These are phyloP conservation scores for Solanum sitiens DNA, from an alignment of 257 asterid genomes.

Conservation along the genomic window DNA sequence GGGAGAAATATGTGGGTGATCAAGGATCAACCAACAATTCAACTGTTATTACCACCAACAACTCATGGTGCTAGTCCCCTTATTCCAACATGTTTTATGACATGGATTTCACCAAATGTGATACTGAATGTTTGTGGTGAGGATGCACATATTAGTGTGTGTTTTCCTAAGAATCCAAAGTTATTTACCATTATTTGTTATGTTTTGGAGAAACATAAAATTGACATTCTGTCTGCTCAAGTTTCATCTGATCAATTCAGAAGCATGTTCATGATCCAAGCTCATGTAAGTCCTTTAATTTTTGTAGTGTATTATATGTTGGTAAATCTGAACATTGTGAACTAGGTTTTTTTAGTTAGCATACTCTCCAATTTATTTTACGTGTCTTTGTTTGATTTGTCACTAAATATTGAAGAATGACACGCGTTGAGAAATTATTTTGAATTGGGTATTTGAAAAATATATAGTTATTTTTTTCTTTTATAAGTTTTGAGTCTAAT, in stretches of 20 bases:
- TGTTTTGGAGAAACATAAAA: slow-evolving; percentile 25
- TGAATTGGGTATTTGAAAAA: neutral
- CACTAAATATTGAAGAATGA: neutral
- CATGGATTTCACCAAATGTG: slow-evolving; percentile 28
- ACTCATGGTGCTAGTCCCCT: neutral
- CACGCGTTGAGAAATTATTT: neutral
- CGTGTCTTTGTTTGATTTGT: neutral
- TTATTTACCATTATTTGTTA: slow-evolving; percentile 7
- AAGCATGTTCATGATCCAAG: slow-evolving; percentile 19
- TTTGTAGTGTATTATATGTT: neutral
- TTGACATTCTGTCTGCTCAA: slow-evolving; percentile 23
- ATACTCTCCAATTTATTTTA: neutral
- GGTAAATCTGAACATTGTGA: neutral
- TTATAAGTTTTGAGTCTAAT: neutral
- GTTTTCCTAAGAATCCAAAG: slow-evolving; percentile 16
- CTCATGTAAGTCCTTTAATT: slow-evolving; percentile 7
- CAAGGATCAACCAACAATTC: slow-evolving; percentile 18
- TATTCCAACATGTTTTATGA: slow-evolving; percentile 3
- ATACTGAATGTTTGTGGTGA: slow-evolving; percentile 16
- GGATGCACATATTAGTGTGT: slow-evolving; percentile 19
- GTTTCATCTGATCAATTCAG: slow-evolving; percentile 19
- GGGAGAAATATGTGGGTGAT: slow-evolving; percentile 46
- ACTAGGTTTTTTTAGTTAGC: neutral
- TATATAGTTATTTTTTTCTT: neutral
- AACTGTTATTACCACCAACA: neutral